Evolutionary conservation across 2,329 filamentous ascomycete species (phyloP).

Genomic region (Fusarium chuoi): DNA sequence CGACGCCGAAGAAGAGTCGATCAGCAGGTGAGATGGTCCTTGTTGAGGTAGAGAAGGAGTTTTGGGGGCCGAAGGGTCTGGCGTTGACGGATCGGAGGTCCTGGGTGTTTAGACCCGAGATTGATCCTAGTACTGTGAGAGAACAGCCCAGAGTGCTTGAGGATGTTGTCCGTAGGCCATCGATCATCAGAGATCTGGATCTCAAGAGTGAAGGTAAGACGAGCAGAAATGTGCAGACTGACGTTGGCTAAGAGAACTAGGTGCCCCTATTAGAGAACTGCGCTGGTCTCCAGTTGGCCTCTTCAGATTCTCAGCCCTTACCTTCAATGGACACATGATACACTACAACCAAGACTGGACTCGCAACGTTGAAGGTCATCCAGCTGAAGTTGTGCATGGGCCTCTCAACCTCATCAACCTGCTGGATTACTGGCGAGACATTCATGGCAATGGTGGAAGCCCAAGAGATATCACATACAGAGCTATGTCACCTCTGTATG

Average conservation of each 20-base stretch:
- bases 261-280: slow-evolving; percentile 45
- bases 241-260: slow-evolving; percentile 9
- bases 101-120: slow-evolving; percentile 57
- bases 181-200: slow-evolving; percentile 40
- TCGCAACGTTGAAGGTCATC: slow-evolving; percentile 73
- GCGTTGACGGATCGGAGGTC: slow-evolving; percentile 65
- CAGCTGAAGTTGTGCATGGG: slow-evolving; percentile 79
- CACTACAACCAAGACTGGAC: slow-evolving; percentile 80
- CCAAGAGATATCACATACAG: slow-evolving; percentile 67
- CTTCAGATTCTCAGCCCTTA: slow-evolving; percentile 86
- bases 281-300: slow-evolving; percentile 63
- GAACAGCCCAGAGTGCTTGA: slow-evolving; percentile 14
- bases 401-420: slow-evolving; percentile 80
- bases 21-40: slow-evolving; percentile 71
- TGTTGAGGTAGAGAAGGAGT: slow-evolving; percentile 71
- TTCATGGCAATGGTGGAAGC: slow-evolving; percentile 48
- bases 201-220: slow-evolving; percentile 14
- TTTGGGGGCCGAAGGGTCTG: slow-evolving; percentile 61
- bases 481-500: slow-evolving; percentile 77
- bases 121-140: slow-evolving; percentile 36
- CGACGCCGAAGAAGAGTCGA: slow-evolving; percentile 63
- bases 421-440: slow-evolving; percentile 72
- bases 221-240: fast-evolving
- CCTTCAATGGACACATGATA: slow-evolving; percentile 87
- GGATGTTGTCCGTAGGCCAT: slow-evolving; percentile 36